A percentile compares a stretch with the other conserved stretches of the same genome.
These are phyloP conservation scores for Erythrobasidium yunnanense DNA, from an alignment of 768 basidiomycete species.

Conservation along the genomic window DNA sequence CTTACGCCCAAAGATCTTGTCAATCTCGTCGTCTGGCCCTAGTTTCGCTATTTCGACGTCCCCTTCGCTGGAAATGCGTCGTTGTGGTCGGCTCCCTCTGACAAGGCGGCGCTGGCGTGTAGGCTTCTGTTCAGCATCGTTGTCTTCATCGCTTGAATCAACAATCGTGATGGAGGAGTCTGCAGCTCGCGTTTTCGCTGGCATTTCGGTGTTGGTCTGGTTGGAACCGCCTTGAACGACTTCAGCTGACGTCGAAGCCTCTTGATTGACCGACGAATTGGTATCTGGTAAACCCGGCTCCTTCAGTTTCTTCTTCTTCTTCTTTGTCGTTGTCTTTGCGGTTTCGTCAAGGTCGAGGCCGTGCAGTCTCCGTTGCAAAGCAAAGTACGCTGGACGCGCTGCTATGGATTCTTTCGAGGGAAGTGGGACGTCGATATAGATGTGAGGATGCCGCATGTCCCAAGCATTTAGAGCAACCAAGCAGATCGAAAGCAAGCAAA, in stretches of 20 bases:
- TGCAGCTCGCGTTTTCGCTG: too few species aligned
- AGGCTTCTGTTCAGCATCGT: background rate
- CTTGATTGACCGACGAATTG: too few species aligned
- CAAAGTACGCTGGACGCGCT: background rate
- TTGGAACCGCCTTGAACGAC: too few species aligned
- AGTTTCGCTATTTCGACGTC: background rate
- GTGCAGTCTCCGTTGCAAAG: too few species aligned
- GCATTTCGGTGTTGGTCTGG: too few species aligned
- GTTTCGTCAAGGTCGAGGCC: background rate
- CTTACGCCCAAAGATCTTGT: conserved; percentile 16
- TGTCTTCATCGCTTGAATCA: background rate
- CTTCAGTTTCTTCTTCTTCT: background rate
- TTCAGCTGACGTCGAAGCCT: too few species aligned
- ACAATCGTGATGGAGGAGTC: too few species aligned
- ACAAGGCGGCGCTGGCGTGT: background rate
- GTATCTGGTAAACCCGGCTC: too few species aligned
- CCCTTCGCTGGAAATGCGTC: background rate
- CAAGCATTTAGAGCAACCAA: too few species aligned
- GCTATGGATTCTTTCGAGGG: background rate
- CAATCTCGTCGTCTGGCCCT: conserved; percentile 22
- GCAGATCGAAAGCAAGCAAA: too few species aligned
- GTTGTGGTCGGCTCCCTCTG: background rate
- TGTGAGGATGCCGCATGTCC: background rate
- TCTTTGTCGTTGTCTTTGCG: background rate
- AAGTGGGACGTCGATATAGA: background rate